Base-by-base conservation (phyloP, 2,329 filamentous ascomycete species). In the Knufia fluminis region DNA sequence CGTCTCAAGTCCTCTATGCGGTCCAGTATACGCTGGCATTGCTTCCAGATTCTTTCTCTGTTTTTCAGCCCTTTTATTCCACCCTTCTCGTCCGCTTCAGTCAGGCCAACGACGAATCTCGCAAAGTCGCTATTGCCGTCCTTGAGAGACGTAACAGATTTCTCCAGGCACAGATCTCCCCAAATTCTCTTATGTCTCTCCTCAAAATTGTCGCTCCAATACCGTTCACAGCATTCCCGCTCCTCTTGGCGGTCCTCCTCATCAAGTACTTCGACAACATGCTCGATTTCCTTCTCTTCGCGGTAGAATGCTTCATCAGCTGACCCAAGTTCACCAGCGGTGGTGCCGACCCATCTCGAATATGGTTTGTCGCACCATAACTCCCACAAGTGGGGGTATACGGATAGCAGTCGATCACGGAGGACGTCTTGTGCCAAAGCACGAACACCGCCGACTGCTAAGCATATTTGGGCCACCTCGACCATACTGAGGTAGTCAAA, bases 51-150 rank as follows among this genome's bases (percentile, higher is more conserved):
- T 24, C 57, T 50, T 40, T 47, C 22, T 32, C 55, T 26, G 41
- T 59, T 59, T 35, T 41, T 16, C 24, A 58, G 22, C 1, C 57
- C 55, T 22, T 55, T 59, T 26, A 58, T 7, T 24, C 31, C 14
- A 28, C 26, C 47, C 17, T 33, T 22, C 23, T 24, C 10, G 14
- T 31, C 26, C 39, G 14, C n/a, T 24, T 28, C n/a, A 17, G 44
- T 28, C 22, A 42, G 16, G 14, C 17, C 17, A 16, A 17, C 26
- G 3, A 33, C 47, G 4, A 49, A 32, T 4, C 20, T 40, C 19
- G 17, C 19, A 44, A 42, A 49, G 41, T 39, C 36, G 4, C 14
- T 28, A 3, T 12, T 7, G 16, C 23, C 24, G 10, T 16, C 14
- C 3, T 31, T n/a, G 3, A 44, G 3, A 8, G 31, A 14, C 7